Conservation (phyloP, 1,284 basidiomycete genomes). For the Malassezia globosa region DNA sequence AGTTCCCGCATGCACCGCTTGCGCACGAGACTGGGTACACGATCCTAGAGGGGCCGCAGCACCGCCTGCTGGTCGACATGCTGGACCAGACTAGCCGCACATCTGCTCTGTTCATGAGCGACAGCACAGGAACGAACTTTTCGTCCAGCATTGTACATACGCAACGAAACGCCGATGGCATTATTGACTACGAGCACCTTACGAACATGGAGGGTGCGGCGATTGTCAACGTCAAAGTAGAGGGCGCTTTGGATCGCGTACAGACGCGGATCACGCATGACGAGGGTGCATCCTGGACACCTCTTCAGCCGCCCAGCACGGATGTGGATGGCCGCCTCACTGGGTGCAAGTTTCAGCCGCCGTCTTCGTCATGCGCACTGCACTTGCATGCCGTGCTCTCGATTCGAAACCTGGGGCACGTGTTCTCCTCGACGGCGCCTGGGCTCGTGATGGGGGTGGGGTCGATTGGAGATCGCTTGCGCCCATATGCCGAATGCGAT, state of each 20-base stretch:
- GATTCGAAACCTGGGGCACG: slow-evolving; percentile 79
- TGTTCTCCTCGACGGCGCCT: slow-evolving; percentile 87
- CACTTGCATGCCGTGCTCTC: slow-evolving; percentile 83
- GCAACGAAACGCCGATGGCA: slow-evolving; percentile 73
- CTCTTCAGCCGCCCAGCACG: slow-evolving; percentile 57
- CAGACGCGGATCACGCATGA: slow-evolving; percentile 64
- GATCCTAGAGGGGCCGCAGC: slow-evolving; percentile 79
- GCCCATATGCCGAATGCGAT: slow-evolving; percentile 75
- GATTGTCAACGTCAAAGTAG: slow-evolving; percentile 73
- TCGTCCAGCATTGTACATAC: slow-evolving; percentile 82
- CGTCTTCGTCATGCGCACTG: slow-evolving; percentile 62
- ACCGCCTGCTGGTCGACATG: slow-evolving; percentile 88
- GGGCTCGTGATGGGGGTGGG: slow-evolving; percentile 92
- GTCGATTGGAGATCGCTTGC: slow-evolving; percentile 62
- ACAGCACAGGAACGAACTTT: slow-evolving; percentile 87
- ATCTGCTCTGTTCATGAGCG: slow-evolving; percentile 85
- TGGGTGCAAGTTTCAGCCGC: slow-evolving; percentile 56
- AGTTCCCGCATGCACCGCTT: slow-evolving; percentile 70
- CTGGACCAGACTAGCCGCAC: slow-evolving; percentile 53
- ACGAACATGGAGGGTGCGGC: slow-evolving; percentile 88
- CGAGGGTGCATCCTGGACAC: slow-evolving; percentile 73
- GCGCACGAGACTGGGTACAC: slow-evolving; percentile 86
- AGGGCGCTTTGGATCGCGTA: slow-evolving; percentile 61
- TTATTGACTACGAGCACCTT: slow-evolving; percentile 83
- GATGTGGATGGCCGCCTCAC: slow-evolving; percentile 58